A percentile compares a stretch with the other conserved stretches of the same genome.
These are phyloP conservation scores for Fusarium circinatum DNA, from an alignment of 2,329 filamentous ascomycete species.

Conservation along the genomic window DNA sequence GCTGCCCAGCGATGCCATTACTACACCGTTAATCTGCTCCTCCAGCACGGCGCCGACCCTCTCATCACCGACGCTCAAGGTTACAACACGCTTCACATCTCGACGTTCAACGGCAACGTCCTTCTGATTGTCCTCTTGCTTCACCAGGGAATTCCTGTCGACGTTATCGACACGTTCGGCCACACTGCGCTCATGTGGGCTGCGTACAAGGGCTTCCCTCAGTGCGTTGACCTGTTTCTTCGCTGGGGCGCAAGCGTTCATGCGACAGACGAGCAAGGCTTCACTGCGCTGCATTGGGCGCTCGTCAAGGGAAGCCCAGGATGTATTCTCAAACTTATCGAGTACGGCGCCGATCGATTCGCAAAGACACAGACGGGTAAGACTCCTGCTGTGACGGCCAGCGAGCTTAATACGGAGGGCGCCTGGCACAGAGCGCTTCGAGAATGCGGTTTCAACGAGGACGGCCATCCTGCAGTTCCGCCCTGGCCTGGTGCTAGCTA, in stretches of 20 bases:
- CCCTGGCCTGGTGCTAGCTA: conserved; percentile 78
- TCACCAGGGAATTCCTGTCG: conserved; percentile 94
- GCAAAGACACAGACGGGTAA: conserved; percentile 90
- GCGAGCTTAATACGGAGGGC: conserved; percentile 86
- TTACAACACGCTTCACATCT: conserved; percentile 97
- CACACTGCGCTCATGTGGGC: conserved; percentile 99
- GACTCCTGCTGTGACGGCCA: conserved; percentile 84
- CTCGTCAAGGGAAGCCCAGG: conserved; percentile 90
- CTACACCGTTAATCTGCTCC: conserved; percentile 92
- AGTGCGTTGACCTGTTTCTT: conserved; percentile 90
- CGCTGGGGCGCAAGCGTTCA: conserved; percentile 96
- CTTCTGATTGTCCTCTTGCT: conserved; percentile 88
- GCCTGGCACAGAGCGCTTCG: conserved; percentile 86
- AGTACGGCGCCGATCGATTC: conserved; percentile 95
- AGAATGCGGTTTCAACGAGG: conserved; percentile 84
- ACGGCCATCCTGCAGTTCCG: conserved; percentile 75
- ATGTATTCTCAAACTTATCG: conserved; percentile 92
- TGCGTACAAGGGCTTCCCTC: conserved; percentile 94
- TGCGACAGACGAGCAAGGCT: conserved; percentile 88
- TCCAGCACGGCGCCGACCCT: conserved; percentile 91
- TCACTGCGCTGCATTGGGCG: conserved; percentile 96
- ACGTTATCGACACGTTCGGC: conserved; percentile 87
- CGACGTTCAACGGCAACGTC: conserved; percentile 96
- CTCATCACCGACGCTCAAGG: conserved; percentile 93
- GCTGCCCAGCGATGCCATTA: conserved; percentile 96